Conservation (phyloP, 2,329 filamentous ascomycete genomes). For the Neofusicoccum kwambonambiense region DNA sequence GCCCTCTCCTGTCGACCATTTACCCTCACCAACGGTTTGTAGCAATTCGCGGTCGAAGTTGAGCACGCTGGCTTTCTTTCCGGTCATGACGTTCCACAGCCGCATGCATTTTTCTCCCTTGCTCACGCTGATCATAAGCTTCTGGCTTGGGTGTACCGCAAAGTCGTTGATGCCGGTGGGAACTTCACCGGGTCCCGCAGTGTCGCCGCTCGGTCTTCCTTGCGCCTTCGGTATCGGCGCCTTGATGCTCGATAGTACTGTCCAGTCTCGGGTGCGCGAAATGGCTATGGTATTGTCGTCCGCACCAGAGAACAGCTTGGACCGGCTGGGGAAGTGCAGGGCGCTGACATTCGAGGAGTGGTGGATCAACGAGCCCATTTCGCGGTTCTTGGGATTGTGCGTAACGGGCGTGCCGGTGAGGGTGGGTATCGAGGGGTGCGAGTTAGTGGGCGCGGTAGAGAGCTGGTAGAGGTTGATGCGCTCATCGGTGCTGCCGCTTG, state of each 20-base stretch:
- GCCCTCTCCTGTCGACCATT: conserved; percentile 77
- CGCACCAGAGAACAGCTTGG: conserved; percentile 81
- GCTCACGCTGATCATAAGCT: conserved; percentile 90
- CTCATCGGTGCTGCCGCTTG: conserved; percentile 89
- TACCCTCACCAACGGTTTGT: conserved; percentile 71
- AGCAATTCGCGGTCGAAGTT: conserved; percentile 77
- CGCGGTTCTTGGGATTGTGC: conserved; percentile 83
- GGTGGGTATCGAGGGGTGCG: conserved; percentile 60
- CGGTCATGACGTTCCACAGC: conserved; percentile 94
- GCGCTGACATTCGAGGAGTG: conserved; percentile 80
- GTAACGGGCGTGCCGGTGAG: conserved; percentile 71
- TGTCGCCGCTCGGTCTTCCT: conserved; percentile 85
- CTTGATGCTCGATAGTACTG: conserved; percentile 81
- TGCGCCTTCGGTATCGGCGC: conserved; percentile 77
- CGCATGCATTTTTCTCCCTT: conserved; percentile 89
- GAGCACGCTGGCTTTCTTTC: conserved; percentile 89
- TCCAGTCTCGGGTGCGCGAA: conserved; percentile 85
- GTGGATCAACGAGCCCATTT: conserved; percentile 82
- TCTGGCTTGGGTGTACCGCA: conserved; percentile 92
- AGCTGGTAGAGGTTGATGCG: conserved; percentile 92
- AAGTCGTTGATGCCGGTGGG: conserved; percentile 93
- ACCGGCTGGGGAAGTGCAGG: conserved; percentile 77
- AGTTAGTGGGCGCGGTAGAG: conserved; percentile 60
- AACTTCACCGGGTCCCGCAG: conserved; percentile 74
- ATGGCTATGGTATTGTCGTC: conserved; percentile 93